Base-by-base conservation (phyloP, 257 asterid genomes). In the Datura wrightii region DNA sequence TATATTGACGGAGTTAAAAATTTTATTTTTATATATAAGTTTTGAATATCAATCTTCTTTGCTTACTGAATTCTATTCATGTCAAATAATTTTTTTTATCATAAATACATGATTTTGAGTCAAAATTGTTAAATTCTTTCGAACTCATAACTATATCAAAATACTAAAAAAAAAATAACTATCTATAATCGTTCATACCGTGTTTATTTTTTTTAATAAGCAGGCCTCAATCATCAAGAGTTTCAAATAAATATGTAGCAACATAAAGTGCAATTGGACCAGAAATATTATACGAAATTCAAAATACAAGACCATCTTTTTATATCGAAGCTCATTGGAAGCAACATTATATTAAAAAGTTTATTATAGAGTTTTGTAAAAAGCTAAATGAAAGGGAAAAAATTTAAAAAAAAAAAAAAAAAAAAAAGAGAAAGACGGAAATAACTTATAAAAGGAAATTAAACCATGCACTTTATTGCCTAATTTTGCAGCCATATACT, bases 281-380 rank as follows among this genome's bases (percentile, higher is more conserved):
- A 76, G 0, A 76, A 24, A 7, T 50, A 48, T 48, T 2, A 39
- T 39, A 74, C n/a, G 46, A 72, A 24, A 31, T 76, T 76, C 82
- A 50, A 76, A 50, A 50, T 50, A 50, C 31, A 31, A 14, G 62
- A 50, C 82, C 82, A 50, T 6, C 14, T 76, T 50, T 13, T 76
- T 76, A 19, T 15, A 31, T 52, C 3, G 82, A 76, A 76, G 44
- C 62, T 76, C 62, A 76, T 7, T 7, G 62, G 82, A 76, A 76
- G 63, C 82, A 76, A 34, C 82, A 50, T 50, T 76, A 50, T 16
- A 50, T 76, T 31, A 76, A 24, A 50, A 76, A 76, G 42, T 50
- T 76, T 31, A 18, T 2, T 18, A 70, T n/a, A 13, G 82, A 76
- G 46, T 31, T 76, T 31, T 76, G 4, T 24, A 48, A 34, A 34